phyloP scores from a whole-genome alignment of 768 basidiomycete species.

The Phlegmacium glaucopus region DNA sequence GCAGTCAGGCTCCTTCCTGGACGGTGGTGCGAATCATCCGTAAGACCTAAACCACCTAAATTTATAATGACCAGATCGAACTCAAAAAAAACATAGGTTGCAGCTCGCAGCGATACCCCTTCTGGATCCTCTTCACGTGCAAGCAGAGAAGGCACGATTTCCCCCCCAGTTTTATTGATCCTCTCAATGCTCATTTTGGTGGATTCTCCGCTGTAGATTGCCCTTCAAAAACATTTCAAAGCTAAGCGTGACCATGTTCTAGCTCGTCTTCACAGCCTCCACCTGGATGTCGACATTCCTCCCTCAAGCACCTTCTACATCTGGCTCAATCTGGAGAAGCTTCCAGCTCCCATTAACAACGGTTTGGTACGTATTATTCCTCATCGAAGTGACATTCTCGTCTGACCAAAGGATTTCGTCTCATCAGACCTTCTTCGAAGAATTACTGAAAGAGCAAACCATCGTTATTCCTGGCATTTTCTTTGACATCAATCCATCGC shows the following conservation, averaged over 20 bases:
- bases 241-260: conserved; percentile 89
- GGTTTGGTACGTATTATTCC: conserved; percentile 54
- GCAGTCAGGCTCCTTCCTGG: conserved; percentile 92
- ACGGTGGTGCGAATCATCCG: conserved; percentile 94
- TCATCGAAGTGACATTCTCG: not conserved
- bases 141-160: conserved; percentile 56
- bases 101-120: conserved; percentile 88
- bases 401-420: not conserved
- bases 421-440: conserved; percentile 85
- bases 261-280: conserved; percentile 71
- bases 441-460: conserved; percentile 84
- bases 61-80: not conserved
- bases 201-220: conserved; percentile 38
- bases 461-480: conserved; percentile 92
- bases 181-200: not conserved
- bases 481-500: conserved; percentile 79
- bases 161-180: not conserved
- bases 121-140: conserved; percentile 67
- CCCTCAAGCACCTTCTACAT: conserved; percentile 90
- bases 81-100: conserved; percentile 45
- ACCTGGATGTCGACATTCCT: conserved; percentile 72
- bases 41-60: conserved; percentile 32
- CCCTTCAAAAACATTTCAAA: conserved; percentile 90
- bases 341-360: conserved; percentile 83
- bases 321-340: conserved; percentile 82